Base-by-base conservation (phyloP, 2,329 filamentous ascomycete genomes). In the Atkinsonella hypoxylon region DNA sequence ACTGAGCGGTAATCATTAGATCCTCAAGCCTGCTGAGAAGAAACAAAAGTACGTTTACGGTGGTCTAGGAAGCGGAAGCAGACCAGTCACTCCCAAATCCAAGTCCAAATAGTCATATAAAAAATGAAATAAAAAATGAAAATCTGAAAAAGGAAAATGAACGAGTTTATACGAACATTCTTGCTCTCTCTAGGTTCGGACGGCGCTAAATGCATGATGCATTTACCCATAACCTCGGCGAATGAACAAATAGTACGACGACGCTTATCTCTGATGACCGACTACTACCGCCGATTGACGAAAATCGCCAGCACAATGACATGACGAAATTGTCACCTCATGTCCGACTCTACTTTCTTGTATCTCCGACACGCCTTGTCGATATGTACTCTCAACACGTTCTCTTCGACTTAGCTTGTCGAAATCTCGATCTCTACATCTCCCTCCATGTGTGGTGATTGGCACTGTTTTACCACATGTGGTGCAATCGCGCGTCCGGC, bases 21-120 rank as follows among this genome's bases (percentile, higher is more conserved):
- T 98, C 68, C 79, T 98, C 76, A 98, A 97, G 78, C 93, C 93
- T 66, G 93, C 93, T 71, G 93, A 98, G 82, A 98, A 98, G 85
- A 98, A 98, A 85, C 91, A 96, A 88, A 97, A 97, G 90, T 97
- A 95, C 78, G 90, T 94, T 68, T 79, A 82, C 75, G 77, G 77
- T 74, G 77, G 79, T 74, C 77, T 85, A 71, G 82, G 79, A 74
- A 78, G 78, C 74, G 53, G 55, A 55, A 58, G 57, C 57, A 59
- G 58, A 55, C 55, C 59, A 56, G 53, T 49, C 55, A 55, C 52
- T 54, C 55, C 59, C 56, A 58, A 52, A 30, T 47, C 48, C 52
- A 58, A 57, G 45, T 55, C 57, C 48, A 60, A 56, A 41, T 51
- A 51, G 49, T 62, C 53, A 58, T 18, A 39, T 34, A 5, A 39